Percentiles rank a stretch among this genome's conserved stretches.
Evolutionary conservation across 768 basidiomycete species (phyloP).

Genomic region (Collybiopsis luxurians): DNA sequence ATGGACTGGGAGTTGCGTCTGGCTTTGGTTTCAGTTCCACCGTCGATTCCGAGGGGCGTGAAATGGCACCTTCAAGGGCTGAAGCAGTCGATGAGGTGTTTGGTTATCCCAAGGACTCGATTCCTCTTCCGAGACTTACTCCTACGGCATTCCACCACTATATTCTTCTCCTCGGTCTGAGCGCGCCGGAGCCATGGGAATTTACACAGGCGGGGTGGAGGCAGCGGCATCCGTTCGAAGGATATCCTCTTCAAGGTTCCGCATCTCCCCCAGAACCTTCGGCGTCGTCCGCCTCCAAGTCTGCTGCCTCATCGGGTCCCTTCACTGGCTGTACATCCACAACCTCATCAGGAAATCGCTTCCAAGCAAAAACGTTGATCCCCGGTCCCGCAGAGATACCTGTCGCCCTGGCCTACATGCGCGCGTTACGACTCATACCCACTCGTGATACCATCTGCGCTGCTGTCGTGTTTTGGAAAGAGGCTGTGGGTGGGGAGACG

Average conservation of each 20-base stretch:
- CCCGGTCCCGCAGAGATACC: slow-evolving; percentile 1
- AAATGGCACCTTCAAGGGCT: not conserved
- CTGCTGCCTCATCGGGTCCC: not conserved
- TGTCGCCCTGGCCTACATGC: not conserved
- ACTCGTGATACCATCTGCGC: slow-evolving; percentile 2
- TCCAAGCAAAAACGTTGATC: not conserved
- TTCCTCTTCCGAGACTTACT: not conserved
- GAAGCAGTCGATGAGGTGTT: not conserved
- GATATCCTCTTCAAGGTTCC: not conserved
- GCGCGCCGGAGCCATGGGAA: slow-evolving; percentile 2
- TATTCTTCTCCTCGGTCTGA: not conserved
- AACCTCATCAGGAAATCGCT: not conserved
- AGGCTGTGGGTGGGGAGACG: slow-evolving; percentile 1
- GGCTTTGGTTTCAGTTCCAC: not conserved
- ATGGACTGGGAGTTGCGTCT: not conserved
- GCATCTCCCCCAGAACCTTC: not conserved
- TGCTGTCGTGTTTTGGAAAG: slow-evolving; percentile 7
- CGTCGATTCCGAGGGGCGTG: too few species aligned
- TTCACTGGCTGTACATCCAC: too few species aligned
- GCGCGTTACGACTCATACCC: not conserved
- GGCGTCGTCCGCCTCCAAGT: not conserved
- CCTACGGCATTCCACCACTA: slow-evolving; percentile 2
- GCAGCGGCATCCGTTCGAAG: not conserved
- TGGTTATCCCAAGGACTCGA: not conserved
- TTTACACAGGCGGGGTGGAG: not conserved